Evolutionary conservation across 306 rosid genomes (phyloP).

Genomic region (Calophaca sinica): DNA sequence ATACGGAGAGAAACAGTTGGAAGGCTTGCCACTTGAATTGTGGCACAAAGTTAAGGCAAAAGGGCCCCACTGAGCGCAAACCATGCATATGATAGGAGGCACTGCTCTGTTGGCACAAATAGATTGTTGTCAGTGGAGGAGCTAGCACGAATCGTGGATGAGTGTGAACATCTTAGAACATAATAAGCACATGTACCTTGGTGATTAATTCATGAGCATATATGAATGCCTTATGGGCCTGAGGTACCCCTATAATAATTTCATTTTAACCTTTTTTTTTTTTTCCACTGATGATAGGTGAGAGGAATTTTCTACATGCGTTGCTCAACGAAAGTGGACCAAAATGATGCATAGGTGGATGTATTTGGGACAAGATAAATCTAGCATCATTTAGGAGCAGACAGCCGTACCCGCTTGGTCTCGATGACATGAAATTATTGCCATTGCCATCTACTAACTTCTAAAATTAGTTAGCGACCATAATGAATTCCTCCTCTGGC

Average conservation of each 20-base stretch:
- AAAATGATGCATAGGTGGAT: neutral
- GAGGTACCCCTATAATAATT: neutral
- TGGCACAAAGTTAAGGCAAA: conserved; percentile 66
- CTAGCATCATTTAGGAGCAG: conserved; percentile 18
- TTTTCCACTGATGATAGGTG: too few species aligned
- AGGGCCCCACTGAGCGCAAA: conserved; percentile 51
- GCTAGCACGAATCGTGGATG: conserved; percentile 25
- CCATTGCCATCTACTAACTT: too few species aligned
- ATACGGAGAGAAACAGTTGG: conserved; percentile 49
- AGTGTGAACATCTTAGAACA: conserved; percentile 30
- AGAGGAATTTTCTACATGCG: neutral
- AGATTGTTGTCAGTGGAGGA: conserved; percentile 32
- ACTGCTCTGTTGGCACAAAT: conserved; percentile 8
- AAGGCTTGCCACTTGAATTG: conserved; percentile 57
- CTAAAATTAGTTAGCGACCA: too few species aligned
- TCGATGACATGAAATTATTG: too few species aligned
- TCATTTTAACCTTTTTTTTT: too few species aligned
- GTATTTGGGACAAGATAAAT: conserved; percentile 33
- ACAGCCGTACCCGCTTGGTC: too few species aligned
- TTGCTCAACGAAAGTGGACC: conserved; percentile 31
- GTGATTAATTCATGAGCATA: neutral
- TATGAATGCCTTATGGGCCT: conserved; percentile 4
- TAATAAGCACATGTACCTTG: neutral
- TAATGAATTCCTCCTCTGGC: too few species aligned
- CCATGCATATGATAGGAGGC: conserved; percentile 35